A percentile compares a stretch with the other conserved stretches of the same genome.
Conservation (phyloP, 129 eudicot genomes). For the Tagetes patula region DNA sequence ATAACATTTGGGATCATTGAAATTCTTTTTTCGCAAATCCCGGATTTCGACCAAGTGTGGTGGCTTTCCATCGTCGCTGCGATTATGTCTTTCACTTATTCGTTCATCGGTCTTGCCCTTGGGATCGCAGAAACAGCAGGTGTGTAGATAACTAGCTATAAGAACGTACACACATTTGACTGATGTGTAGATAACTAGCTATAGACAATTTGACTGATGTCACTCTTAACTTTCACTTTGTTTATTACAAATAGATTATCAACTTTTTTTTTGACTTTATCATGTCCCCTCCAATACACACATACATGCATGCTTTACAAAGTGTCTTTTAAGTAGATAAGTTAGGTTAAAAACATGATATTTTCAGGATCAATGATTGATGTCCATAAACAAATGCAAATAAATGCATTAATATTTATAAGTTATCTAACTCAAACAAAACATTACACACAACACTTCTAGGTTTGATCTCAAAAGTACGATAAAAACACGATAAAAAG, state of each 20-base stretch:
- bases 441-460: neutral
- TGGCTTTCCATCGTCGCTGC: conserved; percentile 89
- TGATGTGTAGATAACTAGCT: too few relatives aligned
- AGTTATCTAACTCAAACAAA: neutral
- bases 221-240: neutral
- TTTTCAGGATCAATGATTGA: conserved; percentile 26
- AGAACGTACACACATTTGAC: too few relatives aligned
- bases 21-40: conserved; percentile 66
- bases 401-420: neutral
- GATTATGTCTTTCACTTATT: conserved; percentile 77
- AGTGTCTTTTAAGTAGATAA: conserved; percentile 14
- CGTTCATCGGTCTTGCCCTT: conserved; percentile 56
- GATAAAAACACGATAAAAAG: neutral
- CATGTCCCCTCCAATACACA: conserved; percentile 26
- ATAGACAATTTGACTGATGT: too few relatives aligned
- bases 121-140: conserved; percentile 67
- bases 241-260: too few relatives aligned
- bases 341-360: conserved; percentile 17
- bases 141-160: neutral
- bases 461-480: neutral
- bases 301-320: conserved; percentile 26
- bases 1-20: conserved; percentile 60
- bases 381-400: conserved; percentile 14
- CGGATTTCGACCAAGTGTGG: conserved; percentile 70
- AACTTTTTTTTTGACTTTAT: conserved; percentile 14